Percentiles rank a stretch among this genome's conserved stretches.
Evolutionary conservation across 331 rosid species (phyloP).

Genomic region (Saraca asoca): DNA sequence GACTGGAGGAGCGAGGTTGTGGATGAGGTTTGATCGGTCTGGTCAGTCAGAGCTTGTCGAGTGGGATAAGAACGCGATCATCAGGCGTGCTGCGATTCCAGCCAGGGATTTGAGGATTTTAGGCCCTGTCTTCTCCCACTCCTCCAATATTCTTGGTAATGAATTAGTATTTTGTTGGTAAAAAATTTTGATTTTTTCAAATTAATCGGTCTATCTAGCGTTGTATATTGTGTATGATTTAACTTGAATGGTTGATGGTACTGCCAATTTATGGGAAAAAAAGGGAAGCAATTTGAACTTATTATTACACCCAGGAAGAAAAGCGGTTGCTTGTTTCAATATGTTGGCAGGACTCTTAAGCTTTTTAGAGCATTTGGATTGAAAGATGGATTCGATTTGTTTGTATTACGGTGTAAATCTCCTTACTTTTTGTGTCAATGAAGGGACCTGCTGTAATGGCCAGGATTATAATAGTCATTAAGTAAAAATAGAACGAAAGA

Average conservation of each 20-base stretch:
- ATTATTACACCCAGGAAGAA: not conserved
- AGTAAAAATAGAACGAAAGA: too few relatives aligned
- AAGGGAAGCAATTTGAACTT: not conserved
- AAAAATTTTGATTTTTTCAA: not conserved
- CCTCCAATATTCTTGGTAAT: slow-evolving; percentile 80
- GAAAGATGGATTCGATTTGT: too few relatives aligned
- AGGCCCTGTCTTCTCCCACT: slow-evolving; percentile 89
- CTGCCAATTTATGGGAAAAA: not conserved
- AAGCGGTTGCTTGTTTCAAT: not conserved
- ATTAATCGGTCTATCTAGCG: not conserved
- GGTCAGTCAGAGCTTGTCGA: slow-evolving; percentile 74
- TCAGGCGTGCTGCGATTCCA: slow-evolving; percentile 78
- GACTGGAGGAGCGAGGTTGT: slow-evolving; percentile 65
- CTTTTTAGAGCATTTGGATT: too few relatives aligned
- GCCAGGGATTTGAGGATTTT: slow-evolving; percentile 78
- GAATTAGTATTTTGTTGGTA: not conserved
- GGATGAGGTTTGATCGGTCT: slow-evolving; percentile 81
- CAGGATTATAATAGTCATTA: too few relatives aligned
- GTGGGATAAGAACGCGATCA: slow-evolving; percentile 73
- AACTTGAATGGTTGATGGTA: slow-evolving; percentile 5
- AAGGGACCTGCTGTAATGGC: too few relatives aligned
- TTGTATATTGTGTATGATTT: not conserved
- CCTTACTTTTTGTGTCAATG: too few relatives aligned
- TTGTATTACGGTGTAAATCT: too few relatives aligned
- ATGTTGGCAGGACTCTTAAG: too few relatives aligned